These are phyloP conservation scores for Prunus mira DNA, from an alignment of 306 rosid species.

Conservation along the genomic window DNA sequence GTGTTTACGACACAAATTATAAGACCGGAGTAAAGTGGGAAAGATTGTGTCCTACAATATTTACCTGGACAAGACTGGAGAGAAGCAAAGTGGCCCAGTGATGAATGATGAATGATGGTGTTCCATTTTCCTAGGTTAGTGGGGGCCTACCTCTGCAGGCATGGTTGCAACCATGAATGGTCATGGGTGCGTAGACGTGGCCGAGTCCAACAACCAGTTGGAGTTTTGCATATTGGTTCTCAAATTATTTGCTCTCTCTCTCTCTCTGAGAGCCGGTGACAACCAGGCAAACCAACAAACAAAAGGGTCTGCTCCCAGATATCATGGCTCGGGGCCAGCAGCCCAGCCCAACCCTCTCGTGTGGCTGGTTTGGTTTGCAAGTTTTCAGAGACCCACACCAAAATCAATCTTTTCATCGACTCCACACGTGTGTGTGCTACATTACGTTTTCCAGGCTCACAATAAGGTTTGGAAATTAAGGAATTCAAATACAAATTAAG, in stretches of 20 bases:
- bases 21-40: not conserved
- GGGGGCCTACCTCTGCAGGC: not conserved
- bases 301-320: not conserved
- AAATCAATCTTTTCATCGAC: not conserved
- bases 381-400: not conserved
- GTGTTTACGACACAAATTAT: not conserved
- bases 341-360: slow-evolving; percentile 10
- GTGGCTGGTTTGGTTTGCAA: slow-evolving; percentile 12
- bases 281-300: not conserved
- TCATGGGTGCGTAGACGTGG: slow-evolving; percentile 21
- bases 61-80: not conserved
- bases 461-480: not conserved
- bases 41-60: not conserved
- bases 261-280: not conserved
- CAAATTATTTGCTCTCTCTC: not conserved
- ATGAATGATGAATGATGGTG: slow-evolving; percentile 5
- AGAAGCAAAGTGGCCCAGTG: not conserved
- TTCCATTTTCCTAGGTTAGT: slow-evolving; percentile 14
- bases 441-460: not conserved
- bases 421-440: slow-evolving; percentile 12
- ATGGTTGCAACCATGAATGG: slow-evolving; percentile 20
- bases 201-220: not conserved
- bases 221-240: not conserved
- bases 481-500: too few species aligned
- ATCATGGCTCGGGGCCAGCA: not conserved